Base-by-base conservation (phyloP, 345 rosid genomes). In the Noccaea caerulescens region DNA sequence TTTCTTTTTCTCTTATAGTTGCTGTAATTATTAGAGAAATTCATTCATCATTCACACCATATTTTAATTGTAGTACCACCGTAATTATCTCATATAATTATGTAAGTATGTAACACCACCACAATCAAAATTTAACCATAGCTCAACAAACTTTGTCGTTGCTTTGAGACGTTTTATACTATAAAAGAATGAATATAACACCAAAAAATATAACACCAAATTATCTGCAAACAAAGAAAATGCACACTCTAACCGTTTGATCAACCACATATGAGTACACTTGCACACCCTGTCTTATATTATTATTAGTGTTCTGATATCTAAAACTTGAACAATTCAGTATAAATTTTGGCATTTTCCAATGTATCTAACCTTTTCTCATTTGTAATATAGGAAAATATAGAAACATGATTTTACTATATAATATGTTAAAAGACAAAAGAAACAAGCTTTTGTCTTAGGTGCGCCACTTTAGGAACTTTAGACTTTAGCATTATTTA, bases 361-460 rank as follows among this genome's bases (percentile, higher is more conserved):
- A 14, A 4, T 51, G 42, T 7, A 46, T 11, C 20, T 10, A 8
- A 14, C 5, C 2, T 46, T 14, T 45, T 14, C 30, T 33, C 3
- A 32, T 27, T 27, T 27, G 30, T 30, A 25, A 11, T 60, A 32
- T 10, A 33, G 16, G 2, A 58, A 39, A 10, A 10, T 16, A 58
- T 6, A 38, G 45, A 41, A 32, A 9, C 53, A 62, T 63, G 3
- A 18, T 9, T 5, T 61, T 32, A 30, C 44, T 7, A 8, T 34
- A 25, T 47, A 8, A 25, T 10, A 33, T 13, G 25, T 63, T 13
- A 13, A 72, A 20, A 44, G 39, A 34, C 38, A 44, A 53, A 9
- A 56, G 57, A 64, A 55, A 72, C 63, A 72, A 64, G 56, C 63
- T 32, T 72, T 72, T 45, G 76, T 63, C 76, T 53, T 63, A 63